Evolutionary conservation across 371 early-diverging fungal genomes (phyloP).

Genomic region (Lichtheimia hyalospora): DNA sequence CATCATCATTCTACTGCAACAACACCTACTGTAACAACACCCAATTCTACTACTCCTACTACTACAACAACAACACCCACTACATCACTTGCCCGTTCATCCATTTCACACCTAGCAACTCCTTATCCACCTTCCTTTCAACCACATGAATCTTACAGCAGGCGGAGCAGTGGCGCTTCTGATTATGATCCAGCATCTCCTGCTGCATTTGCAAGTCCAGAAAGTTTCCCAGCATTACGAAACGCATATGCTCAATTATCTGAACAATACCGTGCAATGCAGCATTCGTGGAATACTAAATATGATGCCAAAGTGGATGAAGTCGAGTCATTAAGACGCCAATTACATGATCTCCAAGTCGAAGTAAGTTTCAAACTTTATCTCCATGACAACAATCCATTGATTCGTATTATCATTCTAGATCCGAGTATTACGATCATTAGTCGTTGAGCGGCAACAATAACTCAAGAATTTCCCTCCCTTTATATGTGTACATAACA

Average conservation of each 20-base stretch:
- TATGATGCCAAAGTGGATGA: slow-evolving; percentile 14
- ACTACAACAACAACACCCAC: slow-evolving; percentile 10
- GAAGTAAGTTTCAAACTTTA: slow-evolving; percentile 19
- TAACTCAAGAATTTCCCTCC: no score
- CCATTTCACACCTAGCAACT: background rate
- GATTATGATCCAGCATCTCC: background rate
- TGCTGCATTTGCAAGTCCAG: background rate
- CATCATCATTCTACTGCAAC: background rate
- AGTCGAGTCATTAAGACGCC: slow-evolving; percentile 14
- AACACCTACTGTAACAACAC: background rate
- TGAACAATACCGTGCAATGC: background rate
- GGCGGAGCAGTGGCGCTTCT: background rate
- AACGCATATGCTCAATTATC: slow-evolving; percentile 2
- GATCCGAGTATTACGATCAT: slow-evolving; percentile 23
- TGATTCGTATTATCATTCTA: slow-evolving; percentile 5
- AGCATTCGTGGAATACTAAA: background rate
- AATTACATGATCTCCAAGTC: slow-evolving; percentile 31
- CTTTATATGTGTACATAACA: no score
- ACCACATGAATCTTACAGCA: background rate
- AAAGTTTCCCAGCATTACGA: background rate
- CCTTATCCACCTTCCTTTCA: slow-evolving; percentile 1
- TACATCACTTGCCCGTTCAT: background rate
- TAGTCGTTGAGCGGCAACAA: slow-evolving; percentile 9
- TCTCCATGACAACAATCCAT: slow-evolving; percentile 6
- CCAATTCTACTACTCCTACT: background rate